Evolutionary conservation across 495 filamentous ascomycete species (phyloP).

Genomic region (Aspergillus indologenus): DNA sequence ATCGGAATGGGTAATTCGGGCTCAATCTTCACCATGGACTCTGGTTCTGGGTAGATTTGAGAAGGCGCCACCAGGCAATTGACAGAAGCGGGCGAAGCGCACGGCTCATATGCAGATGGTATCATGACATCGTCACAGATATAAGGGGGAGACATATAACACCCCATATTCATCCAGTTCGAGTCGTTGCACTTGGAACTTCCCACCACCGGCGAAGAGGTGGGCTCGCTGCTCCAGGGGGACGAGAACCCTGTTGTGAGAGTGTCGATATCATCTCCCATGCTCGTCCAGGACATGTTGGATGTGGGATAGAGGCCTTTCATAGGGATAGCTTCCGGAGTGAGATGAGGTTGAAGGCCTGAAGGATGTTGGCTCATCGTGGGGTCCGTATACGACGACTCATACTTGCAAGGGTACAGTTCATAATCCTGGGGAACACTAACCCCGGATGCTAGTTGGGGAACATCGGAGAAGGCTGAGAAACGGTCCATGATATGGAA

Average conservation of each 20-base stretch:
- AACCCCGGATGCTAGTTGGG: slow-evolving; percentile 10
- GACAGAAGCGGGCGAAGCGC: slow-evolving; percentile 21
- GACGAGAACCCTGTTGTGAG: slow-evolving; percentile 14
- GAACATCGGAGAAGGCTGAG: slow-evolving; percentile 16
- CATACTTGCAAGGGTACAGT: slow-evolving; percentile 2
- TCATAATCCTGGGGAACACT: slow-evolving; percentile 10
- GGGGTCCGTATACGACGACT: slow-evolving; percentile 6
- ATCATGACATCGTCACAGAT: slow-evolving; percentile 24
- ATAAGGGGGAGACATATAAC: slow-evolving; percentile 22
- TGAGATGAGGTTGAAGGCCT: slow-evolving; percentile 1
- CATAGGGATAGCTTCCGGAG: background rate
- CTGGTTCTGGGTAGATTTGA: slow-evolving; percentile 9
- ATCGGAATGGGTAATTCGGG: slow-evolving; percentile 1
- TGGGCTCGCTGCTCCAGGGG: slow-evolving; percentile 22
- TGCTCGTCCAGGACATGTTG: background rate
- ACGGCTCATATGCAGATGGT: slow-evolving; percentile 14
- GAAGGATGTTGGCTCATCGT: slow-evolving; percentile 12
- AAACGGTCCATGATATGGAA: slow-evolving; percentile 26
- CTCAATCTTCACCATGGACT: slow-evolving; percentile 10
- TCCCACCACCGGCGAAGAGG: slow-evolving; percentile 22
- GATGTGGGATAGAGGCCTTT: slow-evolving; percentile 2
- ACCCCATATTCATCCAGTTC: slow-evolving; percentile 18
- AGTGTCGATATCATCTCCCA: background rate
- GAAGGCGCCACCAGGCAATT: slow-evolving; percentile 12
- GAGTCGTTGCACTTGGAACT: slow-evolving; percentile 20